phyloP scores from a whole-genome alignment of 176 grass and related monocot species.

The Oryza brachyantha region DNA sequence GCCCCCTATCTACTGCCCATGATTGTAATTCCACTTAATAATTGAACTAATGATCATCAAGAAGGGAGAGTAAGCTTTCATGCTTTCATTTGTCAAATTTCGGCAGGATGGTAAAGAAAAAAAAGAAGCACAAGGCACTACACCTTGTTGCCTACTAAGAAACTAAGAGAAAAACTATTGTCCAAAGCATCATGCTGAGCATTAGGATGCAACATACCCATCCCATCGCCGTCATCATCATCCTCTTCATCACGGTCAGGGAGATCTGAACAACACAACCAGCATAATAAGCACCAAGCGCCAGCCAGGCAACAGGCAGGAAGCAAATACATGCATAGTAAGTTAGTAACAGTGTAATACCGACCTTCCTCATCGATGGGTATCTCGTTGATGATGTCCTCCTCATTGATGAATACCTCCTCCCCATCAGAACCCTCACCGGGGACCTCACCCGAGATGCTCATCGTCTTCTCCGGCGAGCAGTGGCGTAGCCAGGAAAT shows the following conservation, averaged over 20 bases:
- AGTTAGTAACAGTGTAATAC: too few species aligned
- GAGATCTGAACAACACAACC: slow-evolving; percentile 37
- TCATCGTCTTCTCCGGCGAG: slow-evolving; percentile 25
- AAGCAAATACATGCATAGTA: background rate
- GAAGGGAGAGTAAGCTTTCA: too few species aligned
- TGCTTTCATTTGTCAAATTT: too few species aligned
- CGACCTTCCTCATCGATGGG: slow-evolving; percentile 58
- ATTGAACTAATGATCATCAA: background rate
- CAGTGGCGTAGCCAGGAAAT: background rate
- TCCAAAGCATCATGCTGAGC: background rate
- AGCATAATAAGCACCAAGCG: background rate
- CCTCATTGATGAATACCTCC: slow-evolving; percentile 65
- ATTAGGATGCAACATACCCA: slow-evolving; percentile 27
- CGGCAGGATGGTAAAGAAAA: too few species aligned
- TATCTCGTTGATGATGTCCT: slow-evolving; percentile 70
- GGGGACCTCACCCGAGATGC: slow-evolving; percentile 25
- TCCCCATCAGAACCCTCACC: slow-evolving; percentile 42
- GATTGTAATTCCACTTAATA: background rate
- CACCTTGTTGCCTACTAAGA: too few species aligned
- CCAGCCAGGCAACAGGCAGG: background rate
- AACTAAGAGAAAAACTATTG: background rate
- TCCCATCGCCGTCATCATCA: slow-evolving; percentile 15
- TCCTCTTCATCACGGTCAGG: slow-evolving; percentile 50
- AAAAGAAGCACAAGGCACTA: background rate
- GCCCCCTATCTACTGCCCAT: background rate